Evolutionary conservation across 108 stramenopile species (phyloP).

Genomic region (Fragilariopsis cylindrus): DNA sequence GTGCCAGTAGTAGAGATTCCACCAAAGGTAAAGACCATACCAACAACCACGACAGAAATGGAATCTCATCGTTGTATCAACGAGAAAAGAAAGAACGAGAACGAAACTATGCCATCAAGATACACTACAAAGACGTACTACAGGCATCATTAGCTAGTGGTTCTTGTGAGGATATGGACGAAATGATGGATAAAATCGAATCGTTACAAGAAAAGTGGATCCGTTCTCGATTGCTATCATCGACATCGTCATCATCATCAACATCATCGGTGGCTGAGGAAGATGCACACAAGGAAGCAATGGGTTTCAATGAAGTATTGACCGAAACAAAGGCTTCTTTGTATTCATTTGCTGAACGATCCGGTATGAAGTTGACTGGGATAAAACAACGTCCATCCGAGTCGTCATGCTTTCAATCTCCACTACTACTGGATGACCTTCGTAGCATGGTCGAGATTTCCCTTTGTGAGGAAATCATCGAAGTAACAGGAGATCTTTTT

Average conservation of each 20-base stretch:
- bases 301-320: slow-evolving; percentile 12
- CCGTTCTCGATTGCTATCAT: background rate
- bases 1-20: background rate
- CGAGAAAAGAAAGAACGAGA: slow-evolving; percentile 16
- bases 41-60: too few species aligned
- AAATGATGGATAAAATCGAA: slow-evolving; percentile 26
- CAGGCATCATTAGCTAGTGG: slow-evolving; percentile 32
- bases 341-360: slow-evolving; percentile 19
- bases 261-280: too few species aligned
- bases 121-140: slow-evolving; percentile 32
- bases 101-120: slow-evolving; percentile 18
- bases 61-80: too few species aligned
- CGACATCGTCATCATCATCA: too few species aligned
- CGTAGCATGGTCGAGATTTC: slow-evolving; percentile 23
- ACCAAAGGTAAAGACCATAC: too few species aligned
- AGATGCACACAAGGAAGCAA: background rate
- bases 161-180: slow-evolving; percentile 32
- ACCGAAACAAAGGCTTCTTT: slow-evolving; percentile 20
- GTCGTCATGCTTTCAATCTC: background rate
- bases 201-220: slow-evolving; percentile 18
- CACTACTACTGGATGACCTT: background rate
- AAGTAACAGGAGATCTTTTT: slow-evolving; percentile 15
- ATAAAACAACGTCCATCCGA: slow-evolving; percentile 7
- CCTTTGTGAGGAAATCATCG: slow-evolving; percentile 25
- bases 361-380: slow-evolving; percentile 15